Evolutionary conservation across 2,329 filamentous ascomycete genomes (phyloP), one percentile per base, ranked within the genome.

Genomic region (Epichloe gansuensis): DNA sequence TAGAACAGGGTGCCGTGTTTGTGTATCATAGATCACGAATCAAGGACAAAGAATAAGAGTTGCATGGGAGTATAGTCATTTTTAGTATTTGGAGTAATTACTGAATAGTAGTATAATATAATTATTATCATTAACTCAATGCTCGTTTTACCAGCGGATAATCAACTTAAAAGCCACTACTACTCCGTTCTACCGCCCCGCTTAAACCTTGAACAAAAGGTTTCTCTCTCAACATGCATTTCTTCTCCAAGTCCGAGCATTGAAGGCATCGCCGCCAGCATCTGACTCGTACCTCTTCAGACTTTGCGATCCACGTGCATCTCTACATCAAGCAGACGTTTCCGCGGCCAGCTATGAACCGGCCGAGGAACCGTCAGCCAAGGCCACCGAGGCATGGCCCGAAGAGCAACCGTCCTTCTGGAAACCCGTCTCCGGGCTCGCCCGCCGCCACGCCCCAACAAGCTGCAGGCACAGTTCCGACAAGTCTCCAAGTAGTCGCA

Each of bases 401-500:
- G 4, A 56, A 51, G 28, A 46, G 47, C 45, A 41, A 43, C 17
- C 3, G 9, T 12, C 35, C 11, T 8, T 23, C 34, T 12, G 35
- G 52, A 50, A 55, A 54, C 35, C 52, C 57, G 31, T 45, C 53
- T 41, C 52, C 54, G 17, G 41, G 58, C 17, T 56, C 59, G n/a
- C 57, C 63, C n/a, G 59, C 59, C 28, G 68, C 65, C 35, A 64
- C 65, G 2, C 37, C 15, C 15, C 67, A 67, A 25, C 67, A 69
- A 56, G 62, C 61, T 12, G 55, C 65, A n/a, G 63, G 65, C 21
- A 64, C 63, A 17, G 73, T 80, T 9, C 77, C 77, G 1, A 74
- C 65, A 4, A 66, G 65, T n/a, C 62, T 63, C 11, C 68, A 81
- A 56, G 81, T 88, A 34, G 57, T 77, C 4, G 74, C 76, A 0